These are phyloP conservation scores for Paramecium tetraurelia DNA, from an alignment of 73 alveolate genomes.

Conservation along the genomic window DNA sequence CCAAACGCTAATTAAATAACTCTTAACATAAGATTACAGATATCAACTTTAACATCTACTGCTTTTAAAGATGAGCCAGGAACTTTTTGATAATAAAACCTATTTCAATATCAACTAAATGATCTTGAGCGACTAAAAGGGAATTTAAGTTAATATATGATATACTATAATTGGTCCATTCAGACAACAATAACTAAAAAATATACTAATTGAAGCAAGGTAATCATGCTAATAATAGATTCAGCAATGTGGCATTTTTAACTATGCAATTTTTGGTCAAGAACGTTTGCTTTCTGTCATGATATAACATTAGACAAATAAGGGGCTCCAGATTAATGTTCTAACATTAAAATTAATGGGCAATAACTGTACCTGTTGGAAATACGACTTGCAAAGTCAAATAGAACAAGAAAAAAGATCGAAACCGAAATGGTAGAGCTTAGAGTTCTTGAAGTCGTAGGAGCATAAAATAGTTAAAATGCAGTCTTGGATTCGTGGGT, in stretches of 20 bases:
- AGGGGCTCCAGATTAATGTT: background rate
- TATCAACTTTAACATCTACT: background rate
- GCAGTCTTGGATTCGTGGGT: conserved; percentile 40
- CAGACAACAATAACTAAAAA: background rate
- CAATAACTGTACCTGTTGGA: background rate
- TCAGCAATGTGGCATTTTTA: background rate
- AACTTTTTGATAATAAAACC: background rate
- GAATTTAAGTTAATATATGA: too few species aligned
- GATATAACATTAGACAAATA: background rate
- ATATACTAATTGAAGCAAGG: background rate
- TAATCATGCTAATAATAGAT: background rate
- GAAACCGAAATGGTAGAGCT: background rate
- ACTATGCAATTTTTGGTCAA: background rate
- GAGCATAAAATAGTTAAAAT: conserved; percentile 21
- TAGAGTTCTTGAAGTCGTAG: background rate
- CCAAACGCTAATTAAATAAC: background rate
- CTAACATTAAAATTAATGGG: background rate
- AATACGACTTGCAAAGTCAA: background rate
- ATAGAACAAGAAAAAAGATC: background rate
- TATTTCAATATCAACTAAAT: background rate
- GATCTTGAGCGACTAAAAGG: too few species aligned
- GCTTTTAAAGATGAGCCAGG: background rate
- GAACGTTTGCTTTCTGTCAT: background rate
- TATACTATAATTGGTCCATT: background rate
- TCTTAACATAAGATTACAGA: background rate